Evolutionary conservation across 1,284 basidiomycete species (phyloP).

Genomic region (Cutaneotrichosporon spelunceum): DNA sequence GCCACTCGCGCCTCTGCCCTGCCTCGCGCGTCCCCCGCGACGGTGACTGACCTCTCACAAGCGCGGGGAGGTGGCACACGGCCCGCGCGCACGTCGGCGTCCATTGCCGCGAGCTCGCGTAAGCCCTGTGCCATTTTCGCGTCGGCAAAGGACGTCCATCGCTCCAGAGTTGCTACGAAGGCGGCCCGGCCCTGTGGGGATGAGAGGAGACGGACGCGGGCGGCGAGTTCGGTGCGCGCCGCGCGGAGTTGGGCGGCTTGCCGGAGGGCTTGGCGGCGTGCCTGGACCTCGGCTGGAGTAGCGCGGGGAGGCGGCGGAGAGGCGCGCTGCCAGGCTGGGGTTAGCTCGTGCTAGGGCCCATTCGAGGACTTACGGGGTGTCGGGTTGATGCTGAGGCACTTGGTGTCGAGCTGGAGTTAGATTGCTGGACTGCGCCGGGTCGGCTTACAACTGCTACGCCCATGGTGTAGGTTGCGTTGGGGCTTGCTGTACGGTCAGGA

Average conservation of each 20-base stretch:
- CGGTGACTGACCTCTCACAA: neutral
- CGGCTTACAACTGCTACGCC: too few relatives aligned
- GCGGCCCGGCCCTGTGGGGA: neutral
- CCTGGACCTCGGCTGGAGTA: neutral
- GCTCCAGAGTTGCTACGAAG: neutral
- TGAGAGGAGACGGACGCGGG: neutral
- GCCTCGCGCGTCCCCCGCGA: conserved; percentile 1
- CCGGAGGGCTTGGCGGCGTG: neutral
- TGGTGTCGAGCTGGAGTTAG: too few relatives aligned
- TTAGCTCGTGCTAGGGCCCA: too few relatives aligned
- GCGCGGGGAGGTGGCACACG: neutral
- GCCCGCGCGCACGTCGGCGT: conserved; percentile 1
- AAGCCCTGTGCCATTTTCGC: neutral
- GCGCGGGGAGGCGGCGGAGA: neutral
- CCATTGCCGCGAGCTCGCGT: neutral
- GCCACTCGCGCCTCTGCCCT: conserved; percentile 4
- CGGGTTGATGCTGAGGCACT: too few relatives aligned
- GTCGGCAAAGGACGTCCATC: conserved; percentile 6
- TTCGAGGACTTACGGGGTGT: too few relatives aligned
- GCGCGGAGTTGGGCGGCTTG: conserved; percentile 1
- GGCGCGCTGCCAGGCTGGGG: conserved; percentile 1
- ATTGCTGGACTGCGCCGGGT: too few relatives aligned
- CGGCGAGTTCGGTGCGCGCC: neutral
- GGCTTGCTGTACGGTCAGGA: too few relatives aligned
- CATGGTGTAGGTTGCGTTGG: too few relatives aligned